Base-by-base conservation (phyloP, 176 grass and related monocot genomes). In the Paspalum vaginatum region DNA sequence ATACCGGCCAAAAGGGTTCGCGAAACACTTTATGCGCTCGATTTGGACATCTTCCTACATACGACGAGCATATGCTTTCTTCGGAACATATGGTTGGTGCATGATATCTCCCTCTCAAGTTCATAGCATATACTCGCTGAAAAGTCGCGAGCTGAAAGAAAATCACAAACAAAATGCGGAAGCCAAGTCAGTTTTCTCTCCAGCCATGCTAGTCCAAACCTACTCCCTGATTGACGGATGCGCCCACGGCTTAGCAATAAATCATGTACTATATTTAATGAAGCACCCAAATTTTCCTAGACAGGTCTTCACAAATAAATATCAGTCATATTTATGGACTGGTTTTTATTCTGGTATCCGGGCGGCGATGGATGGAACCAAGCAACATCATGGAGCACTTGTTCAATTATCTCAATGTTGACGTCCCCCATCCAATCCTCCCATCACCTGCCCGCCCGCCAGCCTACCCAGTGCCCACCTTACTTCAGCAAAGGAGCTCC, bases 301-400 rank as follows among this genome's bases (percentile, higher is more conserved):
- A 49, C 4, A 84, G 14, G 41, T 14, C 15, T 56, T 22, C 50
- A 67, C 16, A 75, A 54, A 77, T 53, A 16, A 13, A 54, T 43
- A 42, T 2, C 0, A 32, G 32, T 32, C 32, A 15, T 41, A 67
- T 79, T 54, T 56, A 26, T 67, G 50, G n/a, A 80, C 17, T 20
- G 62, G 13, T 67, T 61, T 56, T 66, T 74, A 39, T 89, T 59
- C 18, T 77, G 65, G 27, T 72, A 89, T 72, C 73, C 44, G 64
- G 71, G 69, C n/a, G 52, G 57, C 20, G 1, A 75, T 65, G 17
- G 58, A 37, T 65, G 76, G 61, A 47, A 42, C 50, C 46, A 76
- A 77, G 43, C 56, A 45, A 65, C 83, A 77, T 78, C 83, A 78
- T 85, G 81, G 76, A 55, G 62, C 27, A 88, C 58, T 72, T 48